Evolutionary conservation across 192 early-diverging fungal genomes (phyloP), one percentile per base, ranked within the genome.

Genomic region (Entomortierella parvispora): DNA sequence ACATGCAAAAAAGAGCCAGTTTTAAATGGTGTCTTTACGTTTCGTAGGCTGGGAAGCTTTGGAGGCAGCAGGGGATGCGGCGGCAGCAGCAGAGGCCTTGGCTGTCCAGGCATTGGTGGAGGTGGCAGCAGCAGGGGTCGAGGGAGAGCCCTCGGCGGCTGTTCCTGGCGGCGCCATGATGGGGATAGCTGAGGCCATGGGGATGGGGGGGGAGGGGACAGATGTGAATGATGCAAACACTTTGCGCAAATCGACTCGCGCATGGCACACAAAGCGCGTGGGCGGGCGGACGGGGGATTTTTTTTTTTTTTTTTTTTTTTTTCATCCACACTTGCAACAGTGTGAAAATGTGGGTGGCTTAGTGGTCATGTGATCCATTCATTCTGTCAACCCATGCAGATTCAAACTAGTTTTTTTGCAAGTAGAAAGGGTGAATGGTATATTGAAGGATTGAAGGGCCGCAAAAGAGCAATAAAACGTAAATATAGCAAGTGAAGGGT

Each of bases 121-220:
- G 7, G 69, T 23, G 22, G 60, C 17, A 7, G 71, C 58, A 11
- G 47, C 33, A 29, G 26, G 17, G 22, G 52, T 52, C 15, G 63
- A 42, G 26, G 53, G 45, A 40, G 37, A 53, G 12, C 47, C 62
- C 31, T 57, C 47, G 31, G 62, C 33, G 46, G 59, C 9, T 31
- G 57, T 17, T 22, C 64, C 45, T 5, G 71, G 71, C 34, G 71
- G 71, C 20, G 71, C 45, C 59, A 76, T 67, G 59, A 76, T 76
- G 25, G 71, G 71, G 18, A 76, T 76, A 47, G 71, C 71, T 32
- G 71, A 76, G 26, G 71, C 71, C 71, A 76, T 76, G 26, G 50
- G 26, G n/a, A 47, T 22, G 49, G 34, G 20, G 20, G 11, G 4
- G 37, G 12, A 40, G 37, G 12, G 12, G 37, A n/a, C n/a, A 40